Conservation (phyloP, 805 yeast species). For the Nakazawaea wickerhamii region DNA sequence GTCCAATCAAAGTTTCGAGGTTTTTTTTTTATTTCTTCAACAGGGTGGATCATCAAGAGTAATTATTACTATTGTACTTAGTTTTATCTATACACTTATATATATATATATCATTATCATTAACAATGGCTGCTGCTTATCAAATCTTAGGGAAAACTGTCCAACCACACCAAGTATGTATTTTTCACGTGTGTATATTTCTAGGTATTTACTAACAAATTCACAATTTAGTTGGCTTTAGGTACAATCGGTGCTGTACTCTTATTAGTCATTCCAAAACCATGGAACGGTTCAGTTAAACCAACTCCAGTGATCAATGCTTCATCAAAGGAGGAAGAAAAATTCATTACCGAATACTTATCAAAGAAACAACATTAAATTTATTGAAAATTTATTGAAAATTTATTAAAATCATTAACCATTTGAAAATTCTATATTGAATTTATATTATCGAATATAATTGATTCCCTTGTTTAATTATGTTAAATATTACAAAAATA, state of each 20-base stretch:
- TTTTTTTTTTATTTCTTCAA: neutral
- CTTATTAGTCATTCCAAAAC: conserved; percentile 63
- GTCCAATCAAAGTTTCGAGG: neutral
- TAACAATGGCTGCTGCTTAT: conserved; percentile 76
- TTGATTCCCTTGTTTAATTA: no score
- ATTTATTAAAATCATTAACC: neutral
- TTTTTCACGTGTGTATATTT: neutral
- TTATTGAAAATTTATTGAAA: conserved; percentile 4
- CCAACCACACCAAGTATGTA: conserved; percentile 68
- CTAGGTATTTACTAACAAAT: conserved; percentile 10
- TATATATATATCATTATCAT: neutral
- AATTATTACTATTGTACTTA: neutral
- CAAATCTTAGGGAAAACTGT: conserved; percentile 77
- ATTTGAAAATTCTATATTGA: neutral
- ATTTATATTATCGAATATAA: no score
- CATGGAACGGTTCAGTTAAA: conserved; percentile 55
- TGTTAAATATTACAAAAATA: neutral
- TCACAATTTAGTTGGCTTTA: conserved; percentile 52
- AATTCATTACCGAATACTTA: conserved; percentile 70
- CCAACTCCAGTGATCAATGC: conserved; percentile 71
- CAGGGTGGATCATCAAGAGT: neutral
- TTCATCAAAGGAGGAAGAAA: conserved; percentile 81
- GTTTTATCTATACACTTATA: neutral
- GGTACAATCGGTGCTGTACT: conserved; percentile 73
- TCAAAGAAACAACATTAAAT: conserved; percentile 28